A percentile compares a stretch with the other conserved stretches of the same genome.
Evolutionary conservation across 192 early-diverging fungal species (phyloP).

Genomic region (Coemansia sp.): DNA sequence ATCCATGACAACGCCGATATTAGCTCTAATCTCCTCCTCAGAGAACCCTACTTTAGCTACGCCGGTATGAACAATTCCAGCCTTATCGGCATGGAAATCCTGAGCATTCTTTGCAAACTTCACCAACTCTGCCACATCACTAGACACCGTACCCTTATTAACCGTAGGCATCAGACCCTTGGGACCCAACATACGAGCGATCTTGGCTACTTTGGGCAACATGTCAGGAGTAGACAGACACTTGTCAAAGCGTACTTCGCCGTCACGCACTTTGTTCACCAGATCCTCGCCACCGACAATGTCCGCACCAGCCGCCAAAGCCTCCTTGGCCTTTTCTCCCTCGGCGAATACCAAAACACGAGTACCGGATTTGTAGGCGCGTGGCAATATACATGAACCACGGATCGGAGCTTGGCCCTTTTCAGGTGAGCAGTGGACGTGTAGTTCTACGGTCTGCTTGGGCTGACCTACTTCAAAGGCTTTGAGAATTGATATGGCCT

Average conservation of each 20-base stretch:
- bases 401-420: conserved; percentile 80
- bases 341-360: conserved; percentile 84
- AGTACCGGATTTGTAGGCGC: conserved; percentile 55
- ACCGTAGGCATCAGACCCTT: conserved; percentile 95
- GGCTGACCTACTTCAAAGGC: conserved; percentile 68
- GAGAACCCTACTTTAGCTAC: conserved; percentile 47
- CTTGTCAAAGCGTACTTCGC: conserved; percentile 76
- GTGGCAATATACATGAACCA: conserved; percentile 74
- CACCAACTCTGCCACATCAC: conserved; percentile 69
- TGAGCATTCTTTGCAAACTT: conserved; percentile 62
- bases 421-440: conserved; percentile 70
- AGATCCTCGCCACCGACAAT: conserved; percentile 87
- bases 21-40: conserved; percentile 44
- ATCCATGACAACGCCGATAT: conserved; percentile 60
- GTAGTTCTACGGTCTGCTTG: conserved; percentile 62
- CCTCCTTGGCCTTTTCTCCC: conserved; percentile 80
- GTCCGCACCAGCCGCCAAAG: conserved; percentile 74
- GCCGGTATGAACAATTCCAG: conserved; percentile 67
- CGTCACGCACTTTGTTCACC: conserved; percentile 64
- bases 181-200: conserved; percentile 88
- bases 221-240: conserved; percentile 85
- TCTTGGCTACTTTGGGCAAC: conserved; percentile 83
- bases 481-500: conserved; percentile 57
- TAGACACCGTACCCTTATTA: conserved; percentile 81
- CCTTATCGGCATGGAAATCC: conserved; percentile 76